A percentile compares a stretch with the other conserved stretches of the same genome.
Conservation (phyloP, 306 rosid genomes). For the Cucurbita maxima region DNA sequence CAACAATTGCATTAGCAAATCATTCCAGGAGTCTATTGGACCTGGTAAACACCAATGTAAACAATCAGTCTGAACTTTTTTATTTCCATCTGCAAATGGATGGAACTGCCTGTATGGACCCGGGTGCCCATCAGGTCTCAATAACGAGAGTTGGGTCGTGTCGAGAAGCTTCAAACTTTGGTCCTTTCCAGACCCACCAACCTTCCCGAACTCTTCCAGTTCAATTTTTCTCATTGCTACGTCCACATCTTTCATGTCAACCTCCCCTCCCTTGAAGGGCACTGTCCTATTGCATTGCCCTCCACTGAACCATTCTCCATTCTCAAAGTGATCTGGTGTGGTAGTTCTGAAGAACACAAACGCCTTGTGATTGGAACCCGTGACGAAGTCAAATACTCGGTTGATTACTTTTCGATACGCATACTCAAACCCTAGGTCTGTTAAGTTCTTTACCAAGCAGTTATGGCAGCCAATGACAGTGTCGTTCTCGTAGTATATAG, state of each 20-base stretch:
- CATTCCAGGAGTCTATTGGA: conserved; percentile 89
- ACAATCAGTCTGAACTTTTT: conserved; percentile 35
- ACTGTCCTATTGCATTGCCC: conserved; percentile 65
- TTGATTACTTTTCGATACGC: conserved; percentile 45
- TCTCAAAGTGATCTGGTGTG: conserved; percentile 75
- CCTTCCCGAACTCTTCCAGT: conserved; percentile 40
- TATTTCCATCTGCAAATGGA: conserved; percentile 39
- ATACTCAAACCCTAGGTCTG: conserved; percentile 38
- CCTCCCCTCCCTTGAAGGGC: conserved; percentile 49
- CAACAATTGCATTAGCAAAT: conserved; percentile 47
- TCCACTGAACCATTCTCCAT: conserved; percentile 79
- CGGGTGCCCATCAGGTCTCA: conserved; percentile 87
- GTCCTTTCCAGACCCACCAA: conserved; percentile 14
- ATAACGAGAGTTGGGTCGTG: conserved; percentile 40
- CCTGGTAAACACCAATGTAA: conserved; percentile 77
- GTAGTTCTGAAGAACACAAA: conserved; percentile 56
- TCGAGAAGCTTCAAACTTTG: conserved; percentile 38
- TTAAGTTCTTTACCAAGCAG: conserved; percentile 49
- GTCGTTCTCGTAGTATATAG: conserved; percentile 52
- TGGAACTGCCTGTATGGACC: conserved; percentile 69
- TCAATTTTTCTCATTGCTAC: conserved; percentile 38
- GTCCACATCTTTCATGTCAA: conserved; percentile 24
- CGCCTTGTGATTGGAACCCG: conserved; percentile 21
- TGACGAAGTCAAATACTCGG: conserved; percentile 24
- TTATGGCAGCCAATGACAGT: conserved; percentile 40